A percentile compares a stretch with the other conserved stretches of the same genome.
phyloP scores from a whole-genome alignment of 208 protist genomes.

The Acanthamoeba sp. region DNA sequence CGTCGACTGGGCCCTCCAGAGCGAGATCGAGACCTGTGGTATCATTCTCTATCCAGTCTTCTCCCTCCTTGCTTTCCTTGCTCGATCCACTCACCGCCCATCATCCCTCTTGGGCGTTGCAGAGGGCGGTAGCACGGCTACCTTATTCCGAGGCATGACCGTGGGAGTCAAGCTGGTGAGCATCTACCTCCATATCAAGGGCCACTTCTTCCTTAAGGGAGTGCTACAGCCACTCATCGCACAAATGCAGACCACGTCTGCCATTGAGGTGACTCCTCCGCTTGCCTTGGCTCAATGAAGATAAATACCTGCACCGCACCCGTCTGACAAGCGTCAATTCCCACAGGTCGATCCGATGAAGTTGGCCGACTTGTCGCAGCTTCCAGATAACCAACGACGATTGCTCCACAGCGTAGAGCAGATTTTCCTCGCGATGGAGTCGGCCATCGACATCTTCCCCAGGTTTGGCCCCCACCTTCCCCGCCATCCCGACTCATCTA shows the following conservation, averaged over 20 bases:
- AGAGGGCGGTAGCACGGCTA: slow-evolving; percentile 25
- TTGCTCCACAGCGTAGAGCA: slow-evolving; percentile 40
- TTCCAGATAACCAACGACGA: background rate
- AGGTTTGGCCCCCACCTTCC: background rate
- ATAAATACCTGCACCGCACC: no score
- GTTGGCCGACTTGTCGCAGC: background rate
- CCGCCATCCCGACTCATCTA: background rate
- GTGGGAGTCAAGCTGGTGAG: slow-evolving; percentile 48
- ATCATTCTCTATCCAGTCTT: background rate
- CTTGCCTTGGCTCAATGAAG: no score
- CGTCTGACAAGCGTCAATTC: background rate
- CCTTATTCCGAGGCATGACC: slow-evolving; percentile 46
- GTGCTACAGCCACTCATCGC: slow-evolving; percentile 60
- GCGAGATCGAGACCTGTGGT: slow-evolving; percentile 52
- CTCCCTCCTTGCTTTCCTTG: background rate
- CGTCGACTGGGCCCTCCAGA: slow-evolving; percentile 23
- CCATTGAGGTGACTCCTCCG: background rate
- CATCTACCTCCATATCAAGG: slow-evolving; percentile 62
- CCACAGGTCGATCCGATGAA: slow-evolving; percentile 56
- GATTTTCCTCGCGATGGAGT: slow-evolving; percentile 56
- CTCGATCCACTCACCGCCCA: background rate
- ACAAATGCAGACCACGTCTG: slow-evolving; percentile 40
- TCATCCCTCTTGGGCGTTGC: background rate
- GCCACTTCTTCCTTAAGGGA: slow-evolving; percentile 65
- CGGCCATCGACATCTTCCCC: slow-evolving; percentile 54